Base-by-base conservation (phyloP, 495 filamentous ascomycete genomes). In the Penicillium soppii region DNA sequence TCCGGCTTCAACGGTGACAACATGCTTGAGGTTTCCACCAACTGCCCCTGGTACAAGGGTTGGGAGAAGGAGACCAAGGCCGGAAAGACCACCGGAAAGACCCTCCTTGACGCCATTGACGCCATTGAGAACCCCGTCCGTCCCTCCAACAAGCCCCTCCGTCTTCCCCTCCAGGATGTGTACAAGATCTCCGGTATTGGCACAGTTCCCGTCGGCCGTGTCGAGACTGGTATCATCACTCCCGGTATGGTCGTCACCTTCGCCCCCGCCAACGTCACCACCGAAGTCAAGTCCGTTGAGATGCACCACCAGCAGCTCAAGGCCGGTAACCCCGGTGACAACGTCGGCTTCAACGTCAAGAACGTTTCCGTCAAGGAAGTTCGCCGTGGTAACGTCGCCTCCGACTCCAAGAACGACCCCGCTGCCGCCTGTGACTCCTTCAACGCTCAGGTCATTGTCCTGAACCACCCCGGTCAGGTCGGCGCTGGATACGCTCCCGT, bases 361-460 rank as follows among this genome's bases (percentile, higher is more conserved):
- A 98, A 98, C 94, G 94, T 98, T 66, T 97, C 94, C 73, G 95
- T 98, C 80, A 98, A 98, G 90, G 94, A 98, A 75, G 95, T 98
- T 71, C 94, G 94, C 78, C 94, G 94, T 92, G 94, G 94, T 74
- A 98, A 97, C 84, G 95, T 98, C 70, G 90, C 90, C 69, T 89
- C 90, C 85, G 94, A 98, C 87, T 91, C 90, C 83, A 98, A 98
- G 91, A 95, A 94, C 83, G 95, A 98, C 84, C 94, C 94, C 63
- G 89, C 94, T 63, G 78, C 80, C 68, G 94, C 81, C 68, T 80
- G 78, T 65, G 91, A 94, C 58, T 91, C 87, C 62, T 98, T 98
- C 90, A 96, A 89, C 74, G 95, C 94, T 69, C 94, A 98, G 84
- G 94, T 98, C 81, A 98, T 98, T 74, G 90, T 98, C 65, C 91